Evolutionary conservation across 768 basidiomycete species (phyloP), one percentile per base, ranked within the genome.

Genomic region (Sporobolomyces pararoseus): DNA sequence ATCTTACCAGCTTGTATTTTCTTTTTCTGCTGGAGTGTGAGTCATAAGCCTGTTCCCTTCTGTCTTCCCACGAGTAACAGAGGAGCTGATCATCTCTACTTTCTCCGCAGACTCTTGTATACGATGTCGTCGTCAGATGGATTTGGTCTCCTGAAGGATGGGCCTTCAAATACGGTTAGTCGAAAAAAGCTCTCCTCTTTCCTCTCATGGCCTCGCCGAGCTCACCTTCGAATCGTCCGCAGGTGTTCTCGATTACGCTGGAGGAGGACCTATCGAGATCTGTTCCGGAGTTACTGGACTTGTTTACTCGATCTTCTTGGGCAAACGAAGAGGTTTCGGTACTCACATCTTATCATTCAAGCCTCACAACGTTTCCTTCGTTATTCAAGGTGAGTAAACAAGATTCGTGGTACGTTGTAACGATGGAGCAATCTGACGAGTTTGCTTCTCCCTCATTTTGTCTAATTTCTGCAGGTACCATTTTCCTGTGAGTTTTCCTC

Each of bases 201-300:
- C 21, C 35, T 50, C n/a, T n/a, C n/a, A n/a, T n/a, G n/a, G n/a
- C n/a, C n/a, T n/a, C n/a, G n/a, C n/a, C n/a, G 9, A 17, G 17
- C 39, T 42, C 39, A 9, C 17, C 10, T 42, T 42, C n/a, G 39
- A 9, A 42, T 9, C 39, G 9, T 42, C 17, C 39, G 39, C 39
- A 66, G 66, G 68, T 31, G 71, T 76, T 1, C 88, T 91, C 63
- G 90, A 93, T 78, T 94, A 95, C 70, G 94, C 94, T 13, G 94
- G 94, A 34, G 95, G 95, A 61, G 94, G 91, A 16, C 95, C 95
- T 27, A 92, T 99, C 70, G 94, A 99, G 78, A 97, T 99, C 75
- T 89, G 89, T 23, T 94, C 91, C 21, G 95, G 95, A 54, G 87
- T 87, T 0, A 92, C 91, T 1, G 95, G 90, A 2, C 84, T 98